Percentiles rank a stretch among this genome's conserved stretches.
Evolutionary conservation across 805 yeast genomes (phyloP).

Genomic region (Aciculoconidium aculeatum): DNA sequence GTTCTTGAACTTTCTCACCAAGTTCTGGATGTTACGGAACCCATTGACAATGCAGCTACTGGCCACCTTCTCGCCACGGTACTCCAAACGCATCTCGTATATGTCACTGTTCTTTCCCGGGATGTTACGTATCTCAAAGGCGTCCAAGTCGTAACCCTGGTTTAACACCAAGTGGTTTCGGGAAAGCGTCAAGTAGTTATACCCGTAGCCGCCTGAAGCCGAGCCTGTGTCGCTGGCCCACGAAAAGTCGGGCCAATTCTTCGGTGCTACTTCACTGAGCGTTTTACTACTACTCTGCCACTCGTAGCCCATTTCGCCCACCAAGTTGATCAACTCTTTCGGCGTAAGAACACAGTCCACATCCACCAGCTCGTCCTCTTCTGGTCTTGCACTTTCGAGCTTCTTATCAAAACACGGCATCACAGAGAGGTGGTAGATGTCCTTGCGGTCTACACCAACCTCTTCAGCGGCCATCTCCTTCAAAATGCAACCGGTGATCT

Average conservation of each 20-base stretch:
- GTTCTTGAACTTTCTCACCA: constrained; percentile 74
- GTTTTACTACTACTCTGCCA: constrained; percentile 8
- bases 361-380: constrained; percentile 44
- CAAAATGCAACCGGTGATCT: constrained; percentile 76
- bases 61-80: constrained; percentile 36
- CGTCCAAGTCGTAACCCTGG: constrained; percentile 14
- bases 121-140: constrained; percentile 31
- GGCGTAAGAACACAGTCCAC: constrained; percentile 96
- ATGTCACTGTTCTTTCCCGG: constrained; percentile 75
- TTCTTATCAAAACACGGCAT: constrained; percentile 99
- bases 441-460: constrained; percentile 20
- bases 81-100: constrained; percentile 57
- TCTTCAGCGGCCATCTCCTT: constrained; percentile 45
- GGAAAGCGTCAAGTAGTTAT: constrained; percentile 50
- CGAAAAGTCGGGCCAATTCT: constrained; percentile 55
- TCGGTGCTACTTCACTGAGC: constrained; percentile 43
- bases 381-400: constrained; percentile 87
- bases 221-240: constrained; percentile 80
- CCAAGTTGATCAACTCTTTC: constrained; percentile 70
- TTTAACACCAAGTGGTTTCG: constrained; percentile 19
- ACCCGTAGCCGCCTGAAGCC: constrained; percentile 85
- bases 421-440: constrained; percentile 73
- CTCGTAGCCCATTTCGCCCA: constrained; percentile 45
- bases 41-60: constrained; percentile 73
- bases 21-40: constrained; percentile 87